Conservation (phyloP, 2,329 filamentous ascomycete genomes). For the Thielaviopsis euricoi region DNA sequence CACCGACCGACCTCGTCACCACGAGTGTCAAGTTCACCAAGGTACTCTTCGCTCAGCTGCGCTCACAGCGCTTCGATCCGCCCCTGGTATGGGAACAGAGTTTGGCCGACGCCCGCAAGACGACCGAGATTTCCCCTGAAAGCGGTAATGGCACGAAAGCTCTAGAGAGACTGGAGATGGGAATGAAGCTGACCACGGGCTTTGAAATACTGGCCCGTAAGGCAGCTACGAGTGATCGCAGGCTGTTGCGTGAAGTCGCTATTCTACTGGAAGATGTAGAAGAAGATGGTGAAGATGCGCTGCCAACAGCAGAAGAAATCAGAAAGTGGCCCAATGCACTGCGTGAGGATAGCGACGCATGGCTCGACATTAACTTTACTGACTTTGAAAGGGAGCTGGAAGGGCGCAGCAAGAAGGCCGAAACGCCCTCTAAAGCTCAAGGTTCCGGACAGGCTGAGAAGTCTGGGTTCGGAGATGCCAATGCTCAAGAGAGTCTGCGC, state of each 20-base stretch:
- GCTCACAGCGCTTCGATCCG: conserved; percentile 65
- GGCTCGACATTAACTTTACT: conserved; percentile 81
- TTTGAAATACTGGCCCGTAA: conserved; percentile 73
- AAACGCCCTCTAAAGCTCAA: neutral
- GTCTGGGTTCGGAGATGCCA: conserved; percentile 46
- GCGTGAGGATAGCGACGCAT: conserved; percentile 69
- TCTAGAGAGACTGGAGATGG: conserved; percentile 40
- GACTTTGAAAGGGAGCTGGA: conserved; percentile 74
- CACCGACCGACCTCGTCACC: conserved; percentile 63
- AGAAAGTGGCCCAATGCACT: conserved; percentile 42
- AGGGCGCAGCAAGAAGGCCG: conserved; percentile 23
- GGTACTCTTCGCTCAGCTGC: conserved; percentile 78
- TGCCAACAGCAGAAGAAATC: conserved; percentile 66
- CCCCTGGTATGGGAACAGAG: conserved; percentile 32
- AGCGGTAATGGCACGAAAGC: conserved; percentile 14
- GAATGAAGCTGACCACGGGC: conserved; percentile 80
- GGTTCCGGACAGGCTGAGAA: conserved; percentile 12
- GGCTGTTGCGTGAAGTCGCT: conserved; percentile 56
- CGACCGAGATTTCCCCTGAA: conserved; percentile 14
- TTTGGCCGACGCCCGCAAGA: conserved; percentile 5
- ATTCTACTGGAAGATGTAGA: conserved; percentile 61
- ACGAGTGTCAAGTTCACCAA: conserved; percentile 71
- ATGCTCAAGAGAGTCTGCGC: conserved; percentile 58
- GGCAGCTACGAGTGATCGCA: conserved; percentile 49
- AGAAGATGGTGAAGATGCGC: conserved; percentile 44